Conservation (phyloP, 768 basidiomycete genomes). For the Podaxis sp. region DNA sequence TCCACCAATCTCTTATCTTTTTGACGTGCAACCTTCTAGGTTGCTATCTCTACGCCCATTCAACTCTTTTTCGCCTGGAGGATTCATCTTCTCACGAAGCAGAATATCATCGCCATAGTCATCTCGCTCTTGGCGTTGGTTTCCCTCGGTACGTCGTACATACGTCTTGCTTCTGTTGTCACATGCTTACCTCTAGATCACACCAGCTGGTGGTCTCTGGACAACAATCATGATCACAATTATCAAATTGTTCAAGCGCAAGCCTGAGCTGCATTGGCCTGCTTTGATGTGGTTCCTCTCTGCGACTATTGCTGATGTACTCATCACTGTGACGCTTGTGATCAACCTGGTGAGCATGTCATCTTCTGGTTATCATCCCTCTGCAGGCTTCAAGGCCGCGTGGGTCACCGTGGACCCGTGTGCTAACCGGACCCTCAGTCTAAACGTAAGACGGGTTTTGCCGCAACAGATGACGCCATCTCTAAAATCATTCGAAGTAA, state of each 20-base stretch:
- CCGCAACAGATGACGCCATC: slow-evolving; percentile 42
- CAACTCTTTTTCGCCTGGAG: slow-evolving; percentile 48
- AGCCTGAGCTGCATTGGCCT: slow-evolving; percentile 43
- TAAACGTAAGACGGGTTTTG: slow-evolving; percentile 40
- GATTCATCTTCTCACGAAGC: slow-evolving; percentile 40
- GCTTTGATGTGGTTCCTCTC: slow-evolving; percentile 46
- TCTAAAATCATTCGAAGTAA: slow-evolving; percentile 34
- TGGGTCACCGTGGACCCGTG: background rate
- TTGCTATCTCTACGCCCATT: slow-evolving; percentile 45
- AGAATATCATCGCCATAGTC: slow-evolving; percentile 30
- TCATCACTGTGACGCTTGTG: slow-evolving; percentile 40
- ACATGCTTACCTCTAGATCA: background rate
- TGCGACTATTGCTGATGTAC: slow-evolving; percentile 39
- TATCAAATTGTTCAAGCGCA: slow-evolving; percentile 37
- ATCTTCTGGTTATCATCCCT: background rate
- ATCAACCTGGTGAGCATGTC: slow-evolving; percentile 33
- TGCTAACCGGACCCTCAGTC: slow-evolving; percentile 22
- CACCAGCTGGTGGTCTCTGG: slow-evolving; percentile 43
- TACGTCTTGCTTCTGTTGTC: background rate
- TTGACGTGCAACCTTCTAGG: slow-evolving; percentile 21
- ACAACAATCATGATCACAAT: slow-evolving; percentile 33
- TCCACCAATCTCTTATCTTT: background rate
- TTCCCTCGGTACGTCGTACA: slow-evolving; percentile 30
- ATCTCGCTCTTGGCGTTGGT: slow-evolving; percentile 34
- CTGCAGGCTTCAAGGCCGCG: background rate